Base-by-base conservation (phyloP, 495 filamentous ascomycete species). In the Talaromyces trachyspermus region DNA sequence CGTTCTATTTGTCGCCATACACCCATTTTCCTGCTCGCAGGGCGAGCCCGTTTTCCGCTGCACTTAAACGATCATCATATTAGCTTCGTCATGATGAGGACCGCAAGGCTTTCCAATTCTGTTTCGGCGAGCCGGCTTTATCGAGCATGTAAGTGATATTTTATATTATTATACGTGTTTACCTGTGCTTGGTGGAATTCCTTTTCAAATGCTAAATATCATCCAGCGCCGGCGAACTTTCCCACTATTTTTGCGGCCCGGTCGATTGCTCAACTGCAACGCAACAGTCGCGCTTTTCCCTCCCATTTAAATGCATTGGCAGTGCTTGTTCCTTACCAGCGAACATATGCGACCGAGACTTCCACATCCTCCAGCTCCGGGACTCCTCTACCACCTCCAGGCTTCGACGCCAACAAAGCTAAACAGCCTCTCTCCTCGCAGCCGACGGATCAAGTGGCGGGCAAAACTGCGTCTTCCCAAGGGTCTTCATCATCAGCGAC, bases 371-470 rank as follows among this genome's bases (percentile, higher is more conserved):
- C 68, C 8, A 60, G 60, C 10, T 42, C 63, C 20, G 69, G 67
- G 14, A 62, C 74, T 18, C 70, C 68, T 36, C 83, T 80, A 14
- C 92, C 92, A 26, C 91, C 92, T 39, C 92, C 92, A 8, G 94
- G 92, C 7, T 99, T 96, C 75, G 89, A 95, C 60, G 70, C 88
- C 12, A 82, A 95, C 59, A 68, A 87, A 64, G 92, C 92, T 29
- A 95, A 89, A 77, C 94, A 88, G 55, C 89, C 92, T 2, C 70
- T 92, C 27, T 71, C 78, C 0, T 43, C 40, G 14, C 44, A 54
- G 33, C 46, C 36, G 54, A 63, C 55, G 51, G 69, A 61, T 52
- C 55, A 46, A 51, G 57, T 17, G 55, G 56, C 25, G 40, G 59
- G 44, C 32, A 51, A 33, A 20, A 23, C 27, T 19, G 26, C 14